Evolutionary conservation across 2,329 filamentous ascomycete genomes (phyloP).

Genomic region (Keithomyces neogunnii): DNA sequence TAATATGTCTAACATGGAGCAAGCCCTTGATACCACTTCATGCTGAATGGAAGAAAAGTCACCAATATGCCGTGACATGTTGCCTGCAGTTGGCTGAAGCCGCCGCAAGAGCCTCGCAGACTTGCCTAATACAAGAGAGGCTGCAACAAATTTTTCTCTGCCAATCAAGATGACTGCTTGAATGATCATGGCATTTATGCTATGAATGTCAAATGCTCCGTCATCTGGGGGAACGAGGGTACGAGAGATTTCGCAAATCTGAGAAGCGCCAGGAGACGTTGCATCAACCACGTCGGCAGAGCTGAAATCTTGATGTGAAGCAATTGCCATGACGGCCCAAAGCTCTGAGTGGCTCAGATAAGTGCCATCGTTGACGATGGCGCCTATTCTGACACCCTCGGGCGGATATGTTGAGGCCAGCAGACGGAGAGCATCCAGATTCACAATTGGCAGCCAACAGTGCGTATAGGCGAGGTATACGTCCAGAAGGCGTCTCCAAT

Average conservation of each 20-base stretch:
- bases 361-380: conserved; percentile 22
- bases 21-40: conserved; percentile 36
- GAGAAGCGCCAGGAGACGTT: conserved; percentile 6
- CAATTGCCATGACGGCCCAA: conserved; percentile 51
- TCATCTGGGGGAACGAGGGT: conserved; percentile 40
- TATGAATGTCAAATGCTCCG: conserved; percentile 34
- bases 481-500: conserved; percentile 56
- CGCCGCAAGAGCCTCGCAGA: conserved; percentile 42
- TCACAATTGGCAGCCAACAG: conserved; percentile 66
- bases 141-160: conserved; percentile 43
- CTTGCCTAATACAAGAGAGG: conserved; percentile 57
- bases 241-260: conserved; percentile 43
- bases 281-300: conserved; percentile 3
- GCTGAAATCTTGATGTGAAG: conserved; percentile 42
- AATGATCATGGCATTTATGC: conserved; percentile 35
- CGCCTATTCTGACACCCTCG: conserved; percentile 21
- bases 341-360: conserved; percentile 41
- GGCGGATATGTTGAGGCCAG: conserved; percentile 34
- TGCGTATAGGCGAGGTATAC: conserved; percentile 70
- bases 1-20: conserved; percentile 47
- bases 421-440: conserved; percentile 53
- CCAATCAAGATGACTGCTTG: conserved; percentile 57
- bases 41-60: conserved; percentile 8
- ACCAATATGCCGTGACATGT: background rate
- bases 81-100: conserved; percentile 9